Percentiles rank a stretch among this genome's conserved stretches.
phyloP scores from a whole-genome alignment of 306 rosid species.

The Bauhinia variegata region DNA sequence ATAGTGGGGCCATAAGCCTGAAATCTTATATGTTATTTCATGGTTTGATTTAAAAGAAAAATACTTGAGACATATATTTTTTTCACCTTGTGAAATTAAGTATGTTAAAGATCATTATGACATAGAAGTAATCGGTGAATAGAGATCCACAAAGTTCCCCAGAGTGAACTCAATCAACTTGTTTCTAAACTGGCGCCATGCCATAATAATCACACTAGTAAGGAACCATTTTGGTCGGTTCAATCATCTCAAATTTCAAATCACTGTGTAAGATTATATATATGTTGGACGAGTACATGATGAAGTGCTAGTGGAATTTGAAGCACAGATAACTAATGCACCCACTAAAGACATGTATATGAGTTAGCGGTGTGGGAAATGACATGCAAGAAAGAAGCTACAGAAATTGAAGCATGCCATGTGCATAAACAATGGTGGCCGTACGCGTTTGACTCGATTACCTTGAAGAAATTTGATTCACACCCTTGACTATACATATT shows the following conservation, averaged over 20 bases:
- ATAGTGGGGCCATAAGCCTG: constrained; percentile 46
- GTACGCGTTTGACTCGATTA: constrained; percentile 8
- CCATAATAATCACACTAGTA: constrained; percentile 33
- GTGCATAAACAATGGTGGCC: constrained; percentile 30
- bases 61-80: constrained; percentile 21
- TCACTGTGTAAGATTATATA: constrained; percentile 25
- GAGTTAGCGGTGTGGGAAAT: constrained; percentile 30
- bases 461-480: constrained; percentile 13
- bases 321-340: constrained; percentile 18
- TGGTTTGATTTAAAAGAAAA: constrained; percentile 55
- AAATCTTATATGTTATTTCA: constrained; percentile 58
- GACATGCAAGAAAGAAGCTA: background rate
- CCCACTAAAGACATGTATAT: no score
- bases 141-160: constrained; percentile 21
- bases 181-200: constrained; percentile 26
- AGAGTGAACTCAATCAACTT: constrained; percentile 27
- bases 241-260: constrained; percentile 33
- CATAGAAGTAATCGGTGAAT: constrained; percentile 28
- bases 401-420: background rate
- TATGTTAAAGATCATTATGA: constrained; percentile 35
- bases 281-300: no score
- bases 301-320: constrained; percentile 31
- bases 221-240: constrained; percentile 41
- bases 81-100: constrained; percentile 25
- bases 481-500: constrained; percentile 16